These are phyloP conservation scores for Penicillium salamii DNA, from an alignment of 495 filamentous ascomycete species.

Conservation along the genomic window DNA sequence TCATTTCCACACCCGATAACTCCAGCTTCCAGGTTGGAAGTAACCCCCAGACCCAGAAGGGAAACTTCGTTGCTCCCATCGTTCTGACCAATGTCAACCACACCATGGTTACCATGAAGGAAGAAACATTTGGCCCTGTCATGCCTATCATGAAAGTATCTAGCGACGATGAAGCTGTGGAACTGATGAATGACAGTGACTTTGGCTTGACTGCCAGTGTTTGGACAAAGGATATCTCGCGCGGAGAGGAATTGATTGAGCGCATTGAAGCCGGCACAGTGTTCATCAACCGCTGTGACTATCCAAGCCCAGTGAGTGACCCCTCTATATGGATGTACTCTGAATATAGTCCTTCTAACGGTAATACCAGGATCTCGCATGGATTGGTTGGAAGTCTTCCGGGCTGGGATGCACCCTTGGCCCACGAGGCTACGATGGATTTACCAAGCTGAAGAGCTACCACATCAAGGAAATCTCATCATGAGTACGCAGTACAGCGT, in stretches of 20 bases:
- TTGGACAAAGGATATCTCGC: conserved; percentile 86
- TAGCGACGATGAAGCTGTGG: conserved; percentile 75
- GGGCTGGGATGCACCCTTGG: conserved; percentile 88
- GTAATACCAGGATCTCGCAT: conserved; percentile 98
- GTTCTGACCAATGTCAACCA: conserved; percentile 81
- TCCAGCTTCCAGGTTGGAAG: conserved; percentile 56
- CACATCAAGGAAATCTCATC: conserved; percentile 69
- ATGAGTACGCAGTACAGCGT: not conserved
- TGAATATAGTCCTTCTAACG: no score
- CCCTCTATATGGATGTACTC: not conserved
- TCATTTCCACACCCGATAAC: conserved; percentile 78
- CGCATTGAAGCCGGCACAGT: conserved; percentile 91
- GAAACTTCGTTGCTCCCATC: conserved; percentile 84
- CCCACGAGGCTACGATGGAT: conserved; percentile 89
- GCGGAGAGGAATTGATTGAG: conserved; percentile 75
- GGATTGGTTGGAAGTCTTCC: conserved; percentile 97
- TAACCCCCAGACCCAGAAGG: conserved; percentile 48
- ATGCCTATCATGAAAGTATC: conserved; percentile 93
- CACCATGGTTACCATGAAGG: conserved; percentile 84
- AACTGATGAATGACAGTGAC: conserved; percentile 91
- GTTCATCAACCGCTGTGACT: conserved; percentile 94
- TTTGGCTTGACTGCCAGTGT: conserved; percentile 96
- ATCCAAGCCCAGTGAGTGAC: conserved; percentile 77
- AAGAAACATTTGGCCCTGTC: conserved; percentile 94
- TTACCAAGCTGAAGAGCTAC: conserved; percentile 93